These are phyloP conservation scores for Aspergillus wentii DNA, from an alignment of 495 filamentous ascomycete species.

Conservation along the genomic window DNA sequence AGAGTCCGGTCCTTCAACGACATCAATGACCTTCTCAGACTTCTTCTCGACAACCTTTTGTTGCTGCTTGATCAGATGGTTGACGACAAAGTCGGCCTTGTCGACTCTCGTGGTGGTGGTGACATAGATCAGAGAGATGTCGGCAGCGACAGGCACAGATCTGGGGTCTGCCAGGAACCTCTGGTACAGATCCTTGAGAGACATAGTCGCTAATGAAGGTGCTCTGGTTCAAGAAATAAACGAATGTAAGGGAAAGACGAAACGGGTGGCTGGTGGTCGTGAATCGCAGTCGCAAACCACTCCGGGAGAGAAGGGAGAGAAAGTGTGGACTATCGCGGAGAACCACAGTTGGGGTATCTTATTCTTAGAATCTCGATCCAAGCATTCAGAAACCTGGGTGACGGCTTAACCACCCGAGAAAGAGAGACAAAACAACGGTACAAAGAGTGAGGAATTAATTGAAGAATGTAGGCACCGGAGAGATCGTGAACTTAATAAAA, in stretches of 20 bases:
- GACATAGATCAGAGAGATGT: slow-evolving; percentile 85
- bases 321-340: no score
- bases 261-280: background rate
- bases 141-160: slow-evolving; percentile 56
- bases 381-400: background rate
- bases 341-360: no score
- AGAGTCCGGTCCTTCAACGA: slow-evolving; percentile 64
- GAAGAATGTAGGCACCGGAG: no score
- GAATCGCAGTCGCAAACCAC: background rate
- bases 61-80: slow-evolving; percentile 64
- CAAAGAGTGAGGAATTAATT: background rate
- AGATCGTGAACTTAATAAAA: no score
- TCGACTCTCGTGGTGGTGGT: slow-evolving; percentile 75
- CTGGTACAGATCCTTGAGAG: slow-evolving; percentile 67
- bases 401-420: no score
- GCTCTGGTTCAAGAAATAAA: slow-evolving; percentile 7
- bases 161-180: slow-evolving; percentile 70
- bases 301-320: slow-evolving; percentile 6
- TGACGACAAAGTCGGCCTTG: slow-evolving; percentile 65
- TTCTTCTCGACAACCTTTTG: slow-evolving; percentile 67
- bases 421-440: background rate
- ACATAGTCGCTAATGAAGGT: slow-evolving; percentile 40
- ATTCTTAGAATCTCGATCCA: no score
- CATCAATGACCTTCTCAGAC: slow-evolving; percentile 64
- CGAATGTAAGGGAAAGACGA: slow-evolving; percentile 8